These are phyloP conservation scores for Alliaria petiolata DNA, from an alignment of 345 rosid genomes.

Conservation along the genomic window DNA sequence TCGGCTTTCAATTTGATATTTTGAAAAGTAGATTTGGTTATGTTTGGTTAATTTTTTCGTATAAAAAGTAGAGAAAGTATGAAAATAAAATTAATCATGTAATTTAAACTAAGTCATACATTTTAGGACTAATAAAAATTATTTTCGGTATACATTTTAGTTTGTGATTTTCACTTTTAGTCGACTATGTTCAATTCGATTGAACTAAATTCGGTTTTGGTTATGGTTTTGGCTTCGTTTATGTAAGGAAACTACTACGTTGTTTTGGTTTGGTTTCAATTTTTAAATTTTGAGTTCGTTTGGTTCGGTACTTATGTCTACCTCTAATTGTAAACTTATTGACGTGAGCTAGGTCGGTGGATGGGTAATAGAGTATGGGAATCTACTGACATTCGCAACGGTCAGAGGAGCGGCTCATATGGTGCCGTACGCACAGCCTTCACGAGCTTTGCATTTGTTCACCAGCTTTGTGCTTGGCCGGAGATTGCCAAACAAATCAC, in stretches of 20 bases:
- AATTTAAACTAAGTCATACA: neutral
- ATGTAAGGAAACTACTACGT: neutral
- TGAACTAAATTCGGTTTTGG: neutral
- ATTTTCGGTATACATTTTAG: neutral
- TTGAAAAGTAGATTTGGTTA: neutral
- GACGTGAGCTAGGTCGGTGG: slow-evolving; percentile 60
- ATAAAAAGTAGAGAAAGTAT: neutral
- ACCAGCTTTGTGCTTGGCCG: slow-evolving; percentile 59
- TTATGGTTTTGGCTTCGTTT: neutral
- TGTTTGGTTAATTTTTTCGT: neutral
- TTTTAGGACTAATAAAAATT: neutral
- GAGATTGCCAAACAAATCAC: slow-evolving; percentile 60
- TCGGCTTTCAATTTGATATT: neutral
- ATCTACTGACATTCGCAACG: slow-evolving; percentile 66
- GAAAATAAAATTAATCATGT: neutral
- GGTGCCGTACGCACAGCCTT: slow-evolving; percentile 92
- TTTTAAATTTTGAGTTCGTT: neutral
- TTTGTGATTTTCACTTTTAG: neutral
- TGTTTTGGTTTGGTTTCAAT: neutral
- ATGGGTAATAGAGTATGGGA: slow-evolving; percentile 80
- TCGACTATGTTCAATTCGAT: neutral
- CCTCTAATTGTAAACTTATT: neutral
- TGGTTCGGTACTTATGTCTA: neutral
- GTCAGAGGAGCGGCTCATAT: slow-evolving; percentile 93
- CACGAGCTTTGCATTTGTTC: slow-evolving; percentile 81